Conservation (phyloP, 1,284 basidiomycete genomes). For the Tranzscheliella williamsii region DNA sequence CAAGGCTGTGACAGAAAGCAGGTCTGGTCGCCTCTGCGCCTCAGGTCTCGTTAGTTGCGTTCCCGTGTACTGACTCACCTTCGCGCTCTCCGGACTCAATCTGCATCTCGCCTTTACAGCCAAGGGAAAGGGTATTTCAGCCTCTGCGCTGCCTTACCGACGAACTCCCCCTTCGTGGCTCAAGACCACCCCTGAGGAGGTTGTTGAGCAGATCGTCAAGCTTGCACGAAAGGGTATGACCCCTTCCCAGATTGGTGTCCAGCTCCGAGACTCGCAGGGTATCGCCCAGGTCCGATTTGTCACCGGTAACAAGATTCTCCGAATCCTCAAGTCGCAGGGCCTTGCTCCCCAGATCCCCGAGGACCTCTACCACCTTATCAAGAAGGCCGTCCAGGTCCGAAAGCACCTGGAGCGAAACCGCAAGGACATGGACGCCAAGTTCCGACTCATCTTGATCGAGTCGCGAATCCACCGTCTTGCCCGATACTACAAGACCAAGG, state of each 20-base stretch:
- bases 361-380: constrained; percentile 99
- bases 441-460: constrained; percentile 91
- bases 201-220: constrained; percentile 94
- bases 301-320: constrained; percentile 98
- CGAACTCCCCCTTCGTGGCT: constrained; percentile 94
- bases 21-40: too few species aligned
- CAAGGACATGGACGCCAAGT: constrained; percentile 86
- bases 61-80: constrained; percentile 7
- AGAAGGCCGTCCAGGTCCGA: constrained; percentile 98
- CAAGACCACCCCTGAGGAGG: constrained; percentile 92
- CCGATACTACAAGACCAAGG: constrained; percentile 97
- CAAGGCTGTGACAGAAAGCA: too few species aligned
- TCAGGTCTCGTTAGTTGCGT: too few species aligned
- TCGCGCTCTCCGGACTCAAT: not conserved
- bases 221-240: constrained; percentile 96
- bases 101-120: constrained; percentile 19
- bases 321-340: constrained; percentile 94
- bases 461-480: constrained; percentile 94
- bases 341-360: constrained; percentile 97
- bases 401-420: constrained; percentile 99
- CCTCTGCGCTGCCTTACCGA: constrained; percentile 96
- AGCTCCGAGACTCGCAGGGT: constrained; percentile 96
- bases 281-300: constrained; percentile 94
- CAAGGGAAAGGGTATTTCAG: constrained; percentile 64
- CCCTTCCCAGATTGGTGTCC: constrained; percentile 96